These are phyloP conservation scores for Linnemannia hyalina DNA, from an alignment of 192 early-diverging fungal genomes.

Conservation along the genomic window DNA sequence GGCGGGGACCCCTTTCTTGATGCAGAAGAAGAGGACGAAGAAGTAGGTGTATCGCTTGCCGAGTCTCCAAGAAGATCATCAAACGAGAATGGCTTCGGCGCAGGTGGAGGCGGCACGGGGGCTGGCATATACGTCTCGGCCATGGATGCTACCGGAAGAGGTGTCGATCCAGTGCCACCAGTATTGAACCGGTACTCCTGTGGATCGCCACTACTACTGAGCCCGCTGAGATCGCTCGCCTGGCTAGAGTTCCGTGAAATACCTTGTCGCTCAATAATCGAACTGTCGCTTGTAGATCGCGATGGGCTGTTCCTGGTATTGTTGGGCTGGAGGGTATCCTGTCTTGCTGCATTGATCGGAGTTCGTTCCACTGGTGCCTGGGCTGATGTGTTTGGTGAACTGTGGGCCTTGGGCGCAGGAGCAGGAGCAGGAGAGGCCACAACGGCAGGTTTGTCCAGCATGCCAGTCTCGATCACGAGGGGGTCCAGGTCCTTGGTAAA, in stretches of 20 bases:
- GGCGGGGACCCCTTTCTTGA: background rate
- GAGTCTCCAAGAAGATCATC: conserved; percentile 45
- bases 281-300: conserved; percentile 1
- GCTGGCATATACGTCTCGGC: conserved; percentile 20
- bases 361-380: background rate
- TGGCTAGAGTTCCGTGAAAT: conserved; percentile 19
- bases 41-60: background rate
- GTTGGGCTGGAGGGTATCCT: background rate
- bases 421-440: background rate
- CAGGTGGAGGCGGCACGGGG: background rate
- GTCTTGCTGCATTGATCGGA: conserved; percentile 21
- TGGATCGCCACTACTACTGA: background rate
- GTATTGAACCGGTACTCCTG: background rate
- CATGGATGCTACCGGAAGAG: background rate
- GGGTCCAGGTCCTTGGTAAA: conserved; percentile 60
- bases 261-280: background rate
- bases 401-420: background rate
- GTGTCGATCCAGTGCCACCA: background rate
- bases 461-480: conserved; percentile 38
- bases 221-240: background rate
- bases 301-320: background rate
- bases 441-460: conserved; percentile 12
- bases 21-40: background rate
- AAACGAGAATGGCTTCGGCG: conserved; percentile 51
- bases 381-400: background rate